Percentiles rank a stretch among this genome's conserved stretches.
Conservation (phyloP, 768 basidiomycete genomes). For the Pulveroboletus sp. region DNA sequence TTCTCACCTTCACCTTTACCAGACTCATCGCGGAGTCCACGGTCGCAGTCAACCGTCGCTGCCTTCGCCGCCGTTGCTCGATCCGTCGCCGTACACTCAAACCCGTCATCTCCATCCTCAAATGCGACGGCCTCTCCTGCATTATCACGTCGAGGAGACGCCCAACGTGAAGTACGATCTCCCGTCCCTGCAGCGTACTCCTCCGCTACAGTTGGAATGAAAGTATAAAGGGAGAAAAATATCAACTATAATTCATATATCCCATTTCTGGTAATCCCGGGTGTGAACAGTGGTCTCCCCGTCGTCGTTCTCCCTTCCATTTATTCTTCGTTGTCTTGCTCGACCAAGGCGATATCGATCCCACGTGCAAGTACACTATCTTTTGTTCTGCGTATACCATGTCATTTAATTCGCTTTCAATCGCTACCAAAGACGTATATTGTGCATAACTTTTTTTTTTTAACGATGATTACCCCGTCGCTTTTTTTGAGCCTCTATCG, state of each 20-base stretch:
- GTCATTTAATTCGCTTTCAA: slow-evolving; percentile 20
- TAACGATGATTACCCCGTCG: not conserved
- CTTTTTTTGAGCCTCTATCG: not conserved
- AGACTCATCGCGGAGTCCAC: slow-evolving; percentile 35
- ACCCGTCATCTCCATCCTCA: slow-evolving; percentile 34
- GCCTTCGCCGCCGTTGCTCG: slow-evolving; percentile 34
- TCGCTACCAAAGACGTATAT: slow-evolving; percentile 2
- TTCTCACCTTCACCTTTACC: slow-evolving; percentile 33
- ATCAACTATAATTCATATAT: slow-evolving; percentile 21
- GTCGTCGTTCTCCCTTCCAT: not conserved
- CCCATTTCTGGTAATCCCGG: slow-evolving; percentile 24
- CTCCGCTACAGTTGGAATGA: slow-evolving; percentile 49
- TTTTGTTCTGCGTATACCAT: slow-evolving; percentile 21
- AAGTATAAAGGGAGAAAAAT: slow-evolving; percentile 29
- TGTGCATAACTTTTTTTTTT: slow-evolving; percentile 28
- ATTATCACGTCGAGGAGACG: slow-evolving; percentile 33
- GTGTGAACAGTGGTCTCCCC: slow-evolving; percentile 23
- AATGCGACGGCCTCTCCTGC: slow-evolving; percentile 32
- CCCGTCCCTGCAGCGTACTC: slow-evolving; percentile 41
- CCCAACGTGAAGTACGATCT: slow-evolving; percentile 42
- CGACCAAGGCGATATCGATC: slow-evolving; percentile 1
- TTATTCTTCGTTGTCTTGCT: slow-evolving; percentile 3
- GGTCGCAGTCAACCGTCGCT: slow-evolving; percentile 22
- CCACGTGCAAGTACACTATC: slow-evolving; percentile 11
- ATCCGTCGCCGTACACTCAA: slow-evolving; percentile 29